A percentile compares a stretch with the other conserved stretches of the same genome.
Conservation (phyloP, 2,329 filamentous ascomycete species). For the Hymenoscyphus occultus region DNA sequence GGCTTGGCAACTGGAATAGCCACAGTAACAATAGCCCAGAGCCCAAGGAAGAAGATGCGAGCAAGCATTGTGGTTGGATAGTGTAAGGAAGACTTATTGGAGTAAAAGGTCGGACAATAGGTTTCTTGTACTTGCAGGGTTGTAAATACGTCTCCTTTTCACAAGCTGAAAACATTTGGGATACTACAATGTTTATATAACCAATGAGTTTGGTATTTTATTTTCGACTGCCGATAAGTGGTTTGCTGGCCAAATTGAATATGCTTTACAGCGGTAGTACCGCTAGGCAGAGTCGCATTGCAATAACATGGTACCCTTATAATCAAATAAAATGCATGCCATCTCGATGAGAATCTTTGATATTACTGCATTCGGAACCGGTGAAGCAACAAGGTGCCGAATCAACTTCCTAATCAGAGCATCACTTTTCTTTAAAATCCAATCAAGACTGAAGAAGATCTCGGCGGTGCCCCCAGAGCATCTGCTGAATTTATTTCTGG, state of each 20-base stretch:
- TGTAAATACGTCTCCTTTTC: background rate
- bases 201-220: background rate
- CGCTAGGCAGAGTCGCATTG: background rate
- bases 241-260: background rate
- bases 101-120: background rate
- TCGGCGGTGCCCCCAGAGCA: background rate
- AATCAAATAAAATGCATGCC: background rate
- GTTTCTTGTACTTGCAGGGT: background rate
- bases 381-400: background rate
- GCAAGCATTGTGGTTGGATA: background rate
- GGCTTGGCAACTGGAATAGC: background rate
- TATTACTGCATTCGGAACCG: background rate
- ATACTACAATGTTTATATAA: background rate
- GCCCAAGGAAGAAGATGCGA: background rate
- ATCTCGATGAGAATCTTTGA: background rate
- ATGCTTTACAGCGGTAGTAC: background rate
- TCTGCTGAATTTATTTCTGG: background rate
- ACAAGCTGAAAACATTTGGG: background rate
- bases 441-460: background rate
- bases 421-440: background rate
- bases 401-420: background rate
- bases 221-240: background rate
- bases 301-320: background rate
- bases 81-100: background rate
- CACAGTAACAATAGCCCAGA: background rate